Conservation (phyloP, 2,329 filamentous ascomycete species). For the Sclerotinia nivalis region DNA sequence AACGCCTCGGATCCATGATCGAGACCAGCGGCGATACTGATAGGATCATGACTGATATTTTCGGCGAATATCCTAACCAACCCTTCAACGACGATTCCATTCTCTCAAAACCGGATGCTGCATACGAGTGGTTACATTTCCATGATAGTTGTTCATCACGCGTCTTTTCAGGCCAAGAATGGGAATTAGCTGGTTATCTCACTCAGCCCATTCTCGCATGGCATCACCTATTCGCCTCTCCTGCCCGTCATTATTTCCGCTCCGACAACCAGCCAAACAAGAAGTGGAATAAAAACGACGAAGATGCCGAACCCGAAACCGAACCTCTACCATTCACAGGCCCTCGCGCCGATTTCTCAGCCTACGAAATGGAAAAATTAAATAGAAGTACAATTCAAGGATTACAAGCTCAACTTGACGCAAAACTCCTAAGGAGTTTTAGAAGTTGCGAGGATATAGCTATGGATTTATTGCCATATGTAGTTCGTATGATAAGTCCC, state of each 20-base stretch:
- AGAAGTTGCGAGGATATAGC: constrained; percentile 76
- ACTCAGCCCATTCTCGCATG: constrained; percentile 85
- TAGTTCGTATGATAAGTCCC: constrained; percentile 80
- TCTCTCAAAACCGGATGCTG: constrained; percentile 78
- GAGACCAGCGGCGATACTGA: constrained; percentile 78
- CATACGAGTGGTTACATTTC: constrained; percentile 93
- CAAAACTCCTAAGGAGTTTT: constrained; percentile 74
- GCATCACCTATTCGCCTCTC: constrained; percentile 84
- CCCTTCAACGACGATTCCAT: constrained; percentile 92
- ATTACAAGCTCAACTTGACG: constrained; percentile 72
- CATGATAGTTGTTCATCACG: constrained; percentile 80
- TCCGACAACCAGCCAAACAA: constrained; percentile 44
- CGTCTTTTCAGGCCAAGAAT: constrained; percentile 83
- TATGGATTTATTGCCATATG: constrained; percentile 80
- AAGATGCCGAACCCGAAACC: constrained; percentile 36
- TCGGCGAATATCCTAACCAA: constrained; percentile 80
- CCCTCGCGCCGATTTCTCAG: constrained; percentile 76
- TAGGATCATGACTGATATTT: constrained; percentile 79
- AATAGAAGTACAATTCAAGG: constrained; percentile 73
- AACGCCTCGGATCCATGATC: constrained; percentile 72
- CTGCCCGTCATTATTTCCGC: constrained; percentile 47
- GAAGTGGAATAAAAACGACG: constrained; percentile 42
- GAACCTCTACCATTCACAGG: constrained; percentile 74
- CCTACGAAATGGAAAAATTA: constrained; percentile 76
- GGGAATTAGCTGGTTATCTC: constrained; percentile 87